Base-by-base conservation (phyloP, 257 asterid species). In the Solanum virginianum region DNA sequence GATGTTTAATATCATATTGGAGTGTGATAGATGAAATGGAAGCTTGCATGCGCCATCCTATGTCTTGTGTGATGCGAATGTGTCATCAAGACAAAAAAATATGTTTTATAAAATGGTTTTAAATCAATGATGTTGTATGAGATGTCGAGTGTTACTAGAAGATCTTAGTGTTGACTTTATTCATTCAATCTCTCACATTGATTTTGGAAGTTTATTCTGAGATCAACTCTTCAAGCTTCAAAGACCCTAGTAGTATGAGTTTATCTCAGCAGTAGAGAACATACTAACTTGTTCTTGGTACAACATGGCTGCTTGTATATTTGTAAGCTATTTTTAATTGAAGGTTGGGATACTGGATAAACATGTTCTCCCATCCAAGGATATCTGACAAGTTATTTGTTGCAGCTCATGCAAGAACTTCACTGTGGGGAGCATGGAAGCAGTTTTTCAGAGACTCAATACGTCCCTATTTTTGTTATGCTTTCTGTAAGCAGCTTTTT, bases 361-460 rank as follows among this genome's bases (percentile, higher is more conserved):
- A 77, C 26, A 15, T 15, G 47, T 51, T 24, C 63, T 51, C 45
- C 63, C 6, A 3, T 51, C 18, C 47, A 26, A 51, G 32, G 9
- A 13, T 22, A 83, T 68, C 17, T 66, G 51, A 83, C 59, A 15
- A 63, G 62, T 65, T 53, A 68, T 69, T 91, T 89, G 86, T 84
- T 91, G 93, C 94, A 92, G 97, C 90, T 91, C 86, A 90, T 91
- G 88, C 95, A 89, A 84, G 97, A 88, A 83, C 90, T 89, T 89
- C 92, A 86, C 87, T 83, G 86, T 77, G 89, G 85, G 89, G 92
- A 92, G 88, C 93, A 88, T 69, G 91, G 83, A 84, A 88, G 62
- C 90, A 91, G 88, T 63, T 87, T 90, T 82, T 49, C 89, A 80
- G 90, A 89, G 87, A 87, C 91, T 87, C 88, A 89, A 65, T 91